Evolutionary conservation across 2,329 filamentous ascomycete species (phyloP).

Genomic region (Fusarium robinianum): DNA sequence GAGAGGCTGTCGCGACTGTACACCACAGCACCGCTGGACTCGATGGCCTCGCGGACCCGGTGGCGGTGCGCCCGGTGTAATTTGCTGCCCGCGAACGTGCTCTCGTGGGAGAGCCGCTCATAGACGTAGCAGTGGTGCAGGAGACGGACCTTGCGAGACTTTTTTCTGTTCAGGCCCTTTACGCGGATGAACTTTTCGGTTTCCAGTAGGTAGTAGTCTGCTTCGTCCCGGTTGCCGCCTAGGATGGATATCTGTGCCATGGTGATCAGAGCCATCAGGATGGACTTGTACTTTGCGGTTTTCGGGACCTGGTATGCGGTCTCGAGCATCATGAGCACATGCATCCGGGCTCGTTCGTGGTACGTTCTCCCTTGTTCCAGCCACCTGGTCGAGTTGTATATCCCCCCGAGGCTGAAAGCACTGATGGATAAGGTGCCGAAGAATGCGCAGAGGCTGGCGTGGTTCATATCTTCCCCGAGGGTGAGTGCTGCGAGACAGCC

Average conservation of each 20-base stretch:
- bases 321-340: conserved; percentile 9
- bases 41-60: conserved; percentile 16
- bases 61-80: conserved; percentile 14
- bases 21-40: conserved; percentile 13
- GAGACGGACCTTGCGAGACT: conserved; percentile 21
- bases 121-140: conserved; percentile 25
- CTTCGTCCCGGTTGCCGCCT: conserved; percentile 13
- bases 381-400: conserved; percentile 13
- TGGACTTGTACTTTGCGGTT: conserved; percentile 24
- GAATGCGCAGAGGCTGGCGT: conserved; percentile 23
- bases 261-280: conserved; percentile 24
- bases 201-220: conserved; percentile 25
- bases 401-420: conserved; percentile 17
- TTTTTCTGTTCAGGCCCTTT: conserved; percentile 15
- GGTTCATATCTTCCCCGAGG: conserved; percentile 16
- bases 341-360: conserved; percentile 9
- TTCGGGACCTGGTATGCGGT: conserved; percentile 23
- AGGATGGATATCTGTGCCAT: conserved; percentile 23
- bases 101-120: conserved; percentile 17
- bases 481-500: conserved; percentile 20
- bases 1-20: conserved; percentile 18
- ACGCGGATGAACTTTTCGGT: conserved; percentile 26
- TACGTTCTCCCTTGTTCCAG: conserved; percentile 14
- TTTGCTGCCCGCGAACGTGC: conserved; percentile 7
- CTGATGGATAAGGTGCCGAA: conserved; percentile 24